Evolutionary conservation across 78 protist genomes (phyloP).

Genomic region (Speleostelium caveatum): DNA sequence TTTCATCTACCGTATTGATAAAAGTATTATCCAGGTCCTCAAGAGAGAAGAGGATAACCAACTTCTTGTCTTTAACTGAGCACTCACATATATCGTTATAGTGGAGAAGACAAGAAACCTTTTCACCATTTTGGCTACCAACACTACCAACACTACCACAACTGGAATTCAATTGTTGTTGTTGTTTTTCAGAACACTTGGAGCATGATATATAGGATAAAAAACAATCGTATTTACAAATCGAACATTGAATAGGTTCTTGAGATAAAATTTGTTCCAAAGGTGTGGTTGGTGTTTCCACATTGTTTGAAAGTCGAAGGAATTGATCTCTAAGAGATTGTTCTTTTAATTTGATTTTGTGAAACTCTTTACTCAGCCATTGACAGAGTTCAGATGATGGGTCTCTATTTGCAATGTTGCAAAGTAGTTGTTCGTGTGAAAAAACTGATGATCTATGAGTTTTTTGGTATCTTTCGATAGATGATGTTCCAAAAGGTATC

Average conservation of each 20-base stretch:
- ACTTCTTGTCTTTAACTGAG: background rate
- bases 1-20: too few species aligned
- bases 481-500: slow-evolving; percentile 79
- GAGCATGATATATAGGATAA: slow-evolving; percentile 32
- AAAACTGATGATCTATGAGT: slow-evolving; percentile 63
- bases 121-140: background rate
- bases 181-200: background rate
- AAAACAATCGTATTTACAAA: slow-evolving; percentile 74
- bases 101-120: slow-evolving; percentile 7
- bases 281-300: background rate
- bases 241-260: slow-evolving; percentile 59
- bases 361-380: slow-evolving; percentile 13
- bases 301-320: background rate
- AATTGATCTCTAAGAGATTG: background rate
- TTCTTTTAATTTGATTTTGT: slow-evolving; percentile 23
- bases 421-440: slow-evolving; percentile 66
- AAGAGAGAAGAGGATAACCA: background rate
- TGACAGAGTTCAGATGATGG: slow-evolving; percentile 8
- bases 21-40: slow-evolving; percentile 19
- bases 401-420: slow-evolving; percentile 13
- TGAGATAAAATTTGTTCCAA: background rate
- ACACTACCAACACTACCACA: too few species aligned
- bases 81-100: slow-evolving; percentile 24
- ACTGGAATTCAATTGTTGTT: too few species aligned
- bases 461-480: slow-evolving; percentile 48